These are phyloP conservation scores for Colletotrichum cordylinicola DNA, from an alignment of 2,329 filamentous ascomycete genomes.

Conservation along the genomic window DNA sequence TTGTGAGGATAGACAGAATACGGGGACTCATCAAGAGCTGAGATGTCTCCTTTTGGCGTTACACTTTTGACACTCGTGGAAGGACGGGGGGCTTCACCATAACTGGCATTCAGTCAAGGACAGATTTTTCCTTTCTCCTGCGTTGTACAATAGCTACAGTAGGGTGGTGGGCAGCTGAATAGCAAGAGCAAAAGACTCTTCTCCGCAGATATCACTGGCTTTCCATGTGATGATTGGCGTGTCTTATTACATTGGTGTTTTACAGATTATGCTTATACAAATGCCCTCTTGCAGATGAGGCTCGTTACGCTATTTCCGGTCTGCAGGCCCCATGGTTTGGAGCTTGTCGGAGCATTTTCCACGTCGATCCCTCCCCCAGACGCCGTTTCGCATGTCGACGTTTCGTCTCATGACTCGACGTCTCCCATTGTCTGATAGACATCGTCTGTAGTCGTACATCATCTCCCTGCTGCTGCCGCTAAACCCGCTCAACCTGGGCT, in stretches of 20 bases:
- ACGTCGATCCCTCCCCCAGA: background rate
- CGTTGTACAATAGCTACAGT: conserved; percentile 3
- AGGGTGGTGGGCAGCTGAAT: background rate
- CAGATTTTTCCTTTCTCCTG: background rate
- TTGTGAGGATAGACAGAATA: conserved; percentile 32
- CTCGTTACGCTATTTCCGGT: background rate
- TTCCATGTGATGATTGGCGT: background rate
- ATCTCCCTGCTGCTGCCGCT: background rate
- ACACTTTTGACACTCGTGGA: background rate
- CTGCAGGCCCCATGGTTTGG: background rate
- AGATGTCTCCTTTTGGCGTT: conserved; percentile 48
- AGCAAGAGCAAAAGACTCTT: background rate
- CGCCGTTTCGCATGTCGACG: background rate
- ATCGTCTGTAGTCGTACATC: background rate
- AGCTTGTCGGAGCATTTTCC: background rate
- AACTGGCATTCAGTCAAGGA: background rate
- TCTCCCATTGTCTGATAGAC: background rate
- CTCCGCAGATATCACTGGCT: background rate
- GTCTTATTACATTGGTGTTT: background rate
- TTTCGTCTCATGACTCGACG: conserved; percentile 6
- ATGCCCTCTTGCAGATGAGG: background rate
- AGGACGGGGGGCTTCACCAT: background rate
- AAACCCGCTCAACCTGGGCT: background rate
- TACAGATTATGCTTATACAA: background rate
- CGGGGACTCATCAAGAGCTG: conserved; percentile 61